Percentiles rank a stretch among this genome's conserved stretches.
phyloP scores from a whole-genome alignment of 2,329 filamentous ascomycete species.

The Talaromyces sp. region DNA sequence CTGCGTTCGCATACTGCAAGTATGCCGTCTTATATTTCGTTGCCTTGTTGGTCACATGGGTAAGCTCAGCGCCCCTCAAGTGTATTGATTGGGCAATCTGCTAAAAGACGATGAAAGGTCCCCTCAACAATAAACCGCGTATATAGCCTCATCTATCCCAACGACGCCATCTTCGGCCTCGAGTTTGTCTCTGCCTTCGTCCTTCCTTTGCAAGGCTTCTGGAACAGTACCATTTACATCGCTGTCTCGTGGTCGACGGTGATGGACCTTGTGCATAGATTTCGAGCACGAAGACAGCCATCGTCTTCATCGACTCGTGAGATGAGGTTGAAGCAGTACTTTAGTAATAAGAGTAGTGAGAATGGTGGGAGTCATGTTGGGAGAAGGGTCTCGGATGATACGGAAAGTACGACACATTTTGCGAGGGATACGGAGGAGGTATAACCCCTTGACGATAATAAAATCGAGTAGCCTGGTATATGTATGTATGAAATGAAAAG shows the following conservation, averaged over 20 bases:
- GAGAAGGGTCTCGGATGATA: neutral
- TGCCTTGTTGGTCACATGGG: slow-evolving; percentile 43
- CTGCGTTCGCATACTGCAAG: slow-evolving; percentile 40
- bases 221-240: slow-evolving; percentile 77
- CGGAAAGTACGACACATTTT: slow-evolving; percentile 17
- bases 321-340: neutral
- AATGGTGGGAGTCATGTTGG: neutral
- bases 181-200: slow-evolving; percentile 71
- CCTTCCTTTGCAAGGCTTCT: slow-evolving; percentile 77
- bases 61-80: slow-evolving; percentile 20
- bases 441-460: neutral
- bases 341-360: neutral
- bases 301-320: neutral
- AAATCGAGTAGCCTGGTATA: neutral
- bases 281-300: neutral
- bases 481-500: neutral
- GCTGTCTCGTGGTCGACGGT: slow-evolving; percentile 66
- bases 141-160: slow-evolving; percentile 61
- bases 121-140: slow-evolving; percentile 74
- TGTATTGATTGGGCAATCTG: neutral
- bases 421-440: slow-evolving; percentile 8
- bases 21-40: slow-evolving; percentile 41
- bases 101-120: slow-evolving; percentile 35
- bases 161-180: slow-evolving; percentile 55
- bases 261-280: slow-evolving; percentile 34